Conservation (phyloP, 2,329 filamentous ascomycete species). For the Dactylellina drechsleri region DNA sequence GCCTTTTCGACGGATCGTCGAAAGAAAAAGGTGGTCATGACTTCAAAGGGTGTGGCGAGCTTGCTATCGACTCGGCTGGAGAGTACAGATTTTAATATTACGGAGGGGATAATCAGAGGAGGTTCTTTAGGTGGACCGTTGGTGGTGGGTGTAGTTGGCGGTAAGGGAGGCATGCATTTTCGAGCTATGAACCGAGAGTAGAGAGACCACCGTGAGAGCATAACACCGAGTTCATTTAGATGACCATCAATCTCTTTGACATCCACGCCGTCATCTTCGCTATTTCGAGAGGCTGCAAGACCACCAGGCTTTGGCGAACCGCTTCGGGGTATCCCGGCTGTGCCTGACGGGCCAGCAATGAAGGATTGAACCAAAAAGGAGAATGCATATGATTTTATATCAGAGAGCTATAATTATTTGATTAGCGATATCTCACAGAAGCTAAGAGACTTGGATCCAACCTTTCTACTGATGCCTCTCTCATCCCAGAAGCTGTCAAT, state of each 20-base stretch:
- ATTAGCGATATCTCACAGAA: not conserved
- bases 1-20: constrained; percentile 95
- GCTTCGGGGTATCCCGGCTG: constrained; percentile 72
- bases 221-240: constrained; percentile 86
- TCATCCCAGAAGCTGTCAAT: constrained; percentile 96
- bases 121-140: constrained; percentile 50
- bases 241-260: constrained; percentile 95
- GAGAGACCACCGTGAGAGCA: constrained; percentile 92
- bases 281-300: constrained; percentile 66
- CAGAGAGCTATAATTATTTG: constrained; percentile 70
- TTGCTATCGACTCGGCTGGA: constrained; percentile 79
- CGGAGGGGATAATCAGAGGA: constrained; percentile 74
- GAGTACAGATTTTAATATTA: constrained; percentile 82
- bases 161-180: constrained; percentile 77
- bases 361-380: constrained; percentile 97
- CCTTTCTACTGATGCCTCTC: constrained; percentile 79
- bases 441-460: constrained; percentile 8
- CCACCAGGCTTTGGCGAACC: constrained; percentile 77
- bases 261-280: constrained; percentile 91
- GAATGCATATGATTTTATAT: constrained; percentile 97
- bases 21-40: constrained; percentile 96
- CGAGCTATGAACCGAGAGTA: constrained; percentile 88
- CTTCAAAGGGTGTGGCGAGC: constrained; percentile 83
- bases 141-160: constrained; percentile 10
- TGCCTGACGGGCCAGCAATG: constrained; percentile 71